Evolutionary conservation across 2,329 filamentous ascomycete genomes (phyloP).

Genomic region (Mycogone perniciosa): DNA sequence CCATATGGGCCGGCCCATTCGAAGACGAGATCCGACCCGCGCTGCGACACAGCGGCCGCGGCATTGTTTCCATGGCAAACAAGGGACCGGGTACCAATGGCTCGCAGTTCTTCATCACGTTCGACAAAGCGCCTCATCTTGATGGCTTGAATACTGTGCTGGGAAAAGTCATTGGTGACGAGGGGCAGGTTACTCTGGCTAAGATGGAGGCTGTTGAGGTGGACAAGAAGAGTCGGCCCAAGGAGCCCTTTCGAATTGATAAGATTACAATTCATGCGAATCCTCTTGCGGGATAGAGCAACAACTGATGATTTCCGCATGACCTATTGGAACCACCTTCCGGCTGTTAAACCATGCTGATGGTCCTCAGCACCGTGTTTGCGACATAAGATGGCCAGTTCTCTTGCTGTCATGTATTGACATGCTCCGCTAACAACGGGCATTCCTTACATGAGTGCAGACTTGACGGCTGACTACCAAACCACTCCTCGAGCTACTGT

Average conservation of each 20-base stretch:
- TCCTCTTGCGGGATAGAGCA: constrained; percentile 56
- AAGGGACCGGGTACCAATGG: constrained; percentile 68
- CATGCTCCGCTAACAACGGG: too few relatives aligned
- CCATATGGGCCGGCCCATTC: constrained; percentile 68
- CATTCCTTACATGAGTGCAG: too few relatives aligned
- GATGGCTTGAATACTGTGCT: constrained; percentile 83
- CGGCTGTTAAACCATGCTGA: too few relatives aligned
- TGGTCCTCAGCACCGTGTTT: too few relatives aligned
- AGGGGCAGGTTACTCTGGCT: constrained; percentile 57
- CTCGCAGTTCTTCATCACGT: constrained; percentile 75
- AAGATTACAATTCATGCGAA: constrained; percentile 72
- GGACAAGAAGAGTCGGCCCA: constrained; percentile 72
- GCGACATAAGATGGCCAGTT: too few relatives aligned
- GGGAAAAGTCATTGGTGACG: constrained; percentile 64
- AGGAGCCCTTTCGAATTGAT: constrained; percentile 60
- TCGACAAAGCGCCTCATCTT: constrained; percentile 71
- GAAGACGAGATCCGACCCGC: constrained; percentile 74
- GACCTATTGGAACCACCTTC: too few relatives aligned
- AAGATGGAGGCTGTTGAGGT: constrained; percentile 66
- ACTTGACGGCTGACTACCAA: too few relatives aligned
- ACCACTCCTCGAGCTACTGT: too few relatives aligned
- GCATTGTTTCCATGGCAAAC: constrained; percentile 73
- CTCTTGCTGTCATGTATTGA: too few relatives aligned
- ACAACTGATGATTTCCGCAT: too few relatives aligned
- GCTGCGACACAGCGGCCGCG: constrained; percentile 60